Evolutionary conservation across 2,329 filamentous ascomycete species (phyloP).

Genomic region (Talaromyces sp.): DNA sequence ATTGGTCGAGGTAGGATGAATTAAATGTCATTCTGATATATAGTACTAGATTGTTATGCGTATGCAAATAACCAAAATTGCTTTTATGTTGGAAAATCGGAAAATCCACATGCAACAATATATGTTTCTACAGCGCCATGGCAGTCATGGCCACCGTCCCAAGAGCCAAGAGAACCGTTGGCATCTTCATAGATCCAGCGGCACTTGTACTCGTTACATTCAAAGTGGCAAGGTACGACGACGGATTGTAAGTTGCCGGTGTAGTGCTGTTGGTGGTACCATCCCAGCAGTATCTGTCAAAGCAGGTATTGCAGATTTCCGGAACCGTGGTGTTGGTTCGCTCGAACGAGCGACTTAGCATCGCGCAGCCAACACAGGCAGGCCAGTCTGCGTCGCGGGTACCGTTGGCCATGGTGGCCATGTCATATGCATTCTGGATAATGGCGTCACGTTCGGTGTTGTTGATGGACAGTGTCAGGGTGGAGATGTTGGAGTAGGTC

Average conservation of each 20-base stretch:
- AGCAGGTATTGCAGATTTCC: conserved; percentile 70
- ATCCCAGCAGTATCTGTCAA: conserved; percentile 86
- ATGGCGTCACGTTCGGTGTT: conserved; percentile 69
- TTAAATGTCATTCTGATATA: background rate
- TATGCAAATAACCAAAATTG: background rate
- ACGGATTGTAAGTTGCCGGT: conserved; percentile 44
- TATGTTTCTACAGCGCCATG: background rate
- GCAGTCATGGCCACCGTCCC: background rate
- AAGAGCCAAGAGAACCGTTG: background rate
- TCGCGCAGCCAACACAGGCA: conserved; percentile 81
- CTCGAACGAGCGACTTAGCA: conserved; percentile 71
- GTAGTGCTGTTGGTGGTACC: conserved; percentile 57
- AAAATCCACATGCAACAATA: background rate
- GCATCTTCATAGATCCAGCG: background rate
- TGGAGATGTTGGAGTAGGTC: conserved; percentile 72
- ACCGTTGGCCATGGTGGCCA: conserved; percentile 77
- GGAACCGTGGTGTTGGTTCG: conserved; percentile 69
- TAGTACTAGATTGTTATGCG: background rate
- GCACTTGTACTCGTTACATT: background rate
- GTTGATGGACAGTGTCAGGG: conserved; percentile 66
- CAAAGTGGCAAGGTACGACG: background rate
- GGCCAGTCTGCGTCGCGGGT: conserved; percentile 74
- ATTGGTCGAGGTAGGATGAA: too few species aligned
- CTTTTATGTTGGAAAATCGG: background rate
- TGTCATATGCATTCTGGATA: conserved; percentile 81